Conservation (phyloP, 73 alveolate species). For the Halteria grandinella region DNA sequence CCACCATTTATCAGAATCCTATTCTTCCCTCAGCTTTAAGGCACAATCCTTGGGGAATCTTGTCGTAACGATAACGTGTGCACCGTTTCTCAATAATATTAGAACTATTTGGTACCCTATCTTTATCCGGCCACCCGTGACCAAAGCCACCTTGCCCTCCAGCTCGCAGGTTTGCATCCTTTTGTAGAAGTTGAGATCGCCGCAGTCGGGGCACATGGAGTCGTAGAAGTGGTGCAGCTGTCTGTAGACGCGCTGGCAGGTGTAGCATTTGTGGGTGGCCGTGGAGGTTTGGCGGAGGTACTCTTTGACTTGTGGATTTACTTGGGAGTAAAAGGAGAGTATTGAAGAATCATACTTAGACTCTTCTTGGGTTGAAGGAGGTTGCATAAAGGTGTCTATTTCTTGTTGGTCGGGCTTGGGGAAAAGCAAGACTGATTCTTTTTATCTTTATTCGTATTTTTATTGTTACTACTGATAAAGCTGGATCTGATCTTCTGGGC, state of each 20-base stretch:
- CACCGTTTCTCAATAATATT: slow-evolving; percentile 84
- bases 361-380: too few relatives aligned
- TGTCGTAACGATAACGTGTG: slow-evolving; percentile 88
- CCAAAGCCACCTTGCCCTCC: slow-evolving; percentile 91
- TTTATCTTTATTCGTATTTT: neutral
- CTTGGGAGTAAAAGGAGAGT: too few relatives aligned
- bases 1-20: slow-evolving; percentile 77
- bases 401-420: neutral
- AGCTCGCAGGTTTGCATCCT: slow-evolving; percentile 85
- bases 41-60: slow-evolving; percentile 93
- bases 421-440: neutral
- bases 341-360: too few relatives aligned
- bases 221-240: slow-evolving; percentile 49
- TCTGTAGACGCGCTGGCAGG: slow-evolving; percentile 24
- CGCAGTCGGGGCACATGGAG: slow-evolving; percentile 83
- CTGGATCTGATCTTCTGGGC: neutral
- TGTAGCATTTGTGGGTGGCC: slow-evolving; percentile 34
- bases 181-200: slow-evolving; percentile 84
- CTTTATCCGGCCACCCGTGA: slow-evolving; percentile 96
- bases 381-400: too few relatives aligned
- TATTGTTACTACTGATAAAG: neutral
- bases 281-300: too few relatives aligned
- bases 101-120: slow-evolving; percentile 90
- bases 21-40: slow-evolving; percentile 73
- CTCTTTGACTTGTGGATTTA: too few relatives aligned